A percentile compares a stretch with the other conserved stretches of the same genome.
These are phyloP conservation scores for Meyerozyma sp. DNA, from an alignment of 1,139 yeast species.

Conservation along the genomic window DNA sequence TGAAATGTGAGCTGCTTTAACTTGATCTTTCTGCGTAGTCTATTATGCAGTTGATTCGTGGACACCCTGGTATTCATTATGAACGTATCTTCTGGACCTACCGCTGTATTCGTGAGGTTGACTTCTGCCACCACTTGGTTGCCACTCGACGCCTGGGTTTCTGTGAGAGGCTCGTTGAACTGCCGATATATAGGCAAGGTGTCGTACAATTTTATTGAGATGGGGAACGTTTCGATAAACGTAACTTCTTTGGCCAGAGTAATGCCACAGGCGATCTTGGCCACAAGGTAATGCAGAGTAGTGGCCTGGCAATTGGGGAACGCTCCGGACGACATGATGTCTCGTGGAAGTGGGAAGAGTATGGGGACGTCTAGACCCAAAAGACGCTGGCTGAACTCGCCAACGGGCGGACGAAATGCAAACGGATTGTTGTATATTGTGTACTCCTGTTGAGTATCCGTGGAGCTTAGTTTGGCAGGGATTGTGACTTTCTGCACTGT, in stretches of 20 bases:
- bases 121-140: conserved; percentile 39
- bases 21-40: conserved; percentile 31
- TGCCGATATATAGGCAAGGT: conserved; percentile 51
- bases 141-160: conserved; percentile 33
- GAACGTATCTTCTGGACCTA: conserved; percentile 48
- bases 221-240: conserved; percentile 36
- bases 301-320: conserved; percentile 37
- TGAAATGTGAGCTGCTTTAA: conserved; percentile 45
- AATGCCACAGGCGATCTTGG: conserved; percentile 30
- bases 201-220: conserved; percentile 46
- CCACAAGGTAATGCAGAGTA: conserved; percentile 32
- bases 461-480: conserved; percentile 40
- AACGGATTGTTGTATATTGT: conserved; percentile 32
- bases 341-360: conserved; percentile 52
- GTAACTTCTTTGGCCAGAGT: conserved; percentile 25
- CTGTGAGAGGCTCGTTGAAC: conserved; percentile 45
- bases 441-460: conserved; percentile 31
- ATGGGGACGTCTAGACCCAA: conserved; percentile 58
- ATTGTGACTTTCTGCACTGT: conserved; percentile 34
- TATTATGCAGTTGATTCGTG: conserved; percentile 31
- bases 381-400: conserved; percentile 29
- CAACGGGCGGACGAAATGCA: conserved; percentile 33
- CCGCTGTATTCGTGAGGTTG: conserved; percentile 39
- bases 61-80: conserved; percentile 31
- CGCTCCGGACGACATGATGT: conserved; percentile 42